Percentiles rank a stretch among this genome's conserved stretches.
Conservation (phyloP, 192 early-diverging fungal species). For the Backusella luteola region DNA sequence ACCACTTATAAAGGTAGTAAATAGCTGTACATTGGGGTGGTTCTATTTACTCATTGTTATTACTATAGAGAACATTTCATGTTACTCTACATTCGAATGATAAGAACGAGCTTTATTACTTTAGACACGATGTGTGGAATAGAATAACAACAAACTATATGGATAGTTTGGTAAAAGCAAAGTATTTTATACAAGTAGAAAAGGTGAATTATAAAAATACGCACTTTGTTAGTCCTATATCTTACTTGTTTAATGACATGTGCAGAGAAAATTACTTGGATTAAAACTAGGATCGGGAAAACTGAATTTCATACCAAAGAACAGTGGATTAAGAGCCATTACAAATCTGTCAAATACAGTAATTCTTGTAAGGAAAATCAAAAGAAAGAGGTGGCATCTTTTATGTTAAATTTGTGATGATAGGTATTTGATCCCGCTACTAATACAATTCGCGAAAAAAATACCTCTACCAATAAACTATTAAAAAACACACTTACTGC, state of each 20-base stretch:
- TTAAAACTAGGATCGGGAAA: not conserved
- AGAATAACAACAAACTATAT: not conserved
- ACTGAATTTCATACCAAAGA: not conserved
- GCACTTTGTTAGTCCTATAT: not conserved
- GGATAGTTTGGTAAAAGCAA: not conserved
- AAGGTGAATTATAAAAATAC: not conserved
- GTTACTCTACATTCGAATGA: not conserved
- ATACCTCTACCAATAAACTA: not conserved
- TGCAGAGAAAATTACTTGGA: not conserved
- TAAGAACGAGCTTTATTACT: not conserved
- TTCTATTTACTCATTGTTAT: not conserved
- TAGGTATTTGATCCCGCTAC: not conserved
- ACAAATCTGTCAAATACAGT: not conserved
- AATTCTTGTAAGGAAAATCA: not conserved
- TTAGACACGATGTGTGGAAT: not conserved
- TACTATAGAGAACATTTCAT: not conserved
- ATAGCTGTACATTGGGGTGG: not conserved
- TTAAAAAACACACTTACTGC: not conserved
- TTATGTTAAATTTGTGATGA: too few relatives aligned
- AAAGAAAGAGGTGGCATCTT: not conserved
- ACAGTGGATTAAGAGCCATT: not conserved
- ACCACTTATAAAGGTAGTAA: not conserved
- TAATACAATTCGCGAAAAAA: not conserved
- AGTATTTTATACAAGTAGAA: not conserved
- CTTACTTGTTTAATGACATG: not conserved